Base-by-base conservation (phyloP, 1,284 basidiomycete species). In the Apiotrichum gamsii region DNA sequence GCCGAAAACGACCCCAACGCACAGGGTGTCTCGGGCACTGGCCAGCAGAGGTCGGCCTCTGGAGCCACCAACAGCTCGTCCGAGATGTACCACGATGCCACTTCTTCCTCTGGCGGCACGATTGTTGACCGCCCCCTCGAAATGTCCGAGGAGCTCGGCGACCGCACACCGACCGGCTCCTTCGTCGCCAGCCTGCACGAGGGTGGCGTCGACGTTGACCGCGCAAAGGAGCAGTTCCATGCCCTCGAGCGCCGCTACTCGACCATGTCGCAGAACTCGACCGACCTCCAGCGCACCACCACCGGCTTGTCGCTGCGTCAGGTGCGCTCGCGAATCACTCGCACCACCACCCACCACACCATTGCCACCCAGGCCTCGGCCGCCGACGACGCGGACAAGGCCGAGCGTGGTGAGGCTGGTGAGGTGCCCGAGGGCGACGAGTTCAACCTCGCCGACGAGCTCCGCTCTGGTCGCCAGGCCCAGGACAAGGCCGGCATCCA, bases 401-500 rank as follows among this genome's bases (percentile, higher is more conserved):
- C 49, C 14, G 44, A 52, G 37, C 46, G 31, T 3, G 44, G 21
- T 30, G 56, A 61, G 44, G 31, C 31, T 13, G n/a, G n/a, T n/a
- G 8, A 15, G 4, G 25, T 10, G 5, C 21, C 29, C 40, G 40
- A 32, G 15, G 46, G 44, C 11, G 47, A 54, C 8, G 65, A 68
- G 40, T 69, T 69, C 43, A 55, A 71, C 50, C 61, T 93, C 8
- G 78, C 80, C 25, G 84, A 84, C 43, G 90, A 87, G 60, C 77
- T 94, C 15, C 76, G 79, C 9, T 80, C 81, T 3, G 82, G 79
- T 23, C 82, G 83, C 57, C 79, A 83, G 51, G 79, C 79, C 6
- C 76, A 79, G 47, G 81, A 87, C 51, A 68, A 75, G 23, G 82
- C 84, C 6, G 87, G 86, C 5, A 84, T 90, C 60, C 81, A 82